phyloP scores from a whole-genome alignment of 176 grass and related monocot species.

The Carex parvula region DNA sequence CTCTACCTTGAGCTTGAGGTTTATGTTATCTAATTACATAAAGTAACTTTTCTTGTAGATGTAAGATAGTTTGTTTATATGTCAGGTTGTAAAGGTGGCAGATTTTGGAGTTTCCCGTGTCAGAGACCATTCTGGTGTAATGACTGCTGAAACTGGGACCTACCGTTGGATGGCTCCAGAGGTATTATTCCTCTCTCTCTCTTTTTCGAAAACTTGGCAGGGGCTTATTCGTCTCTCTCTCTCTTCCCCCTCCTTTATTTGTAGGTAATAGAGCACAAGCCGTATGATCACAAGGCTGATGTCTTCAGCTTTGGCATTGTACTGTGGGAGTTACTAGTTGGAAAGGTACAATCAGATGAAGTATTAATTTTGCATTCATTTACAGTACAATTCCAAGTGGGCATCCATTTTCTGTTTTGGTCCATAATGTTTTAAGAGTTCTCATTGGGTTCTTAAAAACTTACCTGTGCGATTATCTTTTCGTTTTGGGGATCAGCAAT shows the following conservation, averaged over 20 bases:
- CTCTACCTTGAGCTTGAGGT: not conserved
- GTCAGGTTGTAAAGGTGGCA: constrained; percentile 84
- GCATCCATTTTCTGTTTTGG: not conserved
- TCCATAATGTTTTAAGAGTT: not conserved
- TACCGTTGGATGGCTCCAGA: constrained; percentile 92
- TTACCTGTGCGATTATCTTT: not conserved
- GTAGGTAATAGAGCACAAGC: constrained; percentile 46
- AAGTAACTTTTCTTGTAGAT: not conserved
- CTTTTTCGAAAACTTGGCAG: no score
- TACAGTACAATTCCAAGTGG: not conserved
- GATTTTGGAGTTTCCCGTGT: constrained; percentile 86
- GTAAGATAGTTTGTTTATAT: constrained; percentile 10
- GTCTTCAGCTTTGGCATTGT: constrained; percentile 46
- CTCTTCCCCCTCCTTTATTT: not conserved
- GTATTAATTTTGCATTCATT: not conserved
- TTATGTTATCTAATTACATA: not conserved
- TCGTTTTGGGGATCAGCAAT: not conserved
- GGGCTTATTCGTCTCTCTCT: not conserved
- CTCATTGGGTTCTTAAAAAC: not conserved
- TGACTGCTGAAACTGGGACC: constrained; percentile 93
- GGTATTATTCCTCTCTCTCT: constrained; percentile 26
- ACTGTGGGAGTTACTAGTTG: constrained; percentile 32
- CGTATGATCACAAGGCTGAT: constrained; percentile 44
- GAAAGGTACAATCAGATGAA: constrained; percentile 25
- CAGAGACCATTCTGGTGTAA: constrained; percentile 76